Evolutionary conservation across 2,329 filamentous ascomycete species (phyloP).

Genomic region (Exophiala calicioides): DNA sequence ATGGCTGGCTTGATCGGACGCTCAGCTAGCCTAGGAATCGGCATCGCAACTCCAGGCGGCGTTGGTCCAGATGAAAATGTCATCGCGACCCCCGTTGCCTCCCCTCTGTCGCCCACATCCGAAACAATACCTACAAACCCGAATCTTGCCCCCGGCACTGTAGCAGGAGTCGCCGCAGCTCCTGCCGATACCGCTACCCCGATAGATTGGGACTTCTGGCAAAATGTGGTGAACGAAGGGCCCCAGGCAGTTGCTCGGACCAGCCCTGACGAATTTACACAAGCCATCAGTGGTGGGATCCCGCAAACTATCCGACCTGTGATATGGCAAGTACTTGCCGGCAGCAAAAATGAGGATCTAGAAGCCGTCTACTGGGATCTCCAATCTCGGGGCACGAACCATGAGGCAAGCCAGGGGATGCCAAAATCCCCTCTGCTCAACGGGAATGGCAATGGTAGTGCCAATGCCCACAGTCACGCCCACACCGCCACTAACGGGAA

Average conservation of each 20-base stretch:
- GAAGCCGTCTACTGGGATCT: conserved; percentile 86
- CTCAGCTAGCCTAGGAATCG: conserved; percentile 45
- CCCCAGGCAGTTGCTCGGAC: conserved; percentile 83
- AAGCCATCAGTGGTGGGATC: conserved; percentile 88
- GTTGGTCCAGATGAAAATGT: conserved; percentile 50
- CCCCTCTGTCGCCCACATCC: conserved; percentile 39
- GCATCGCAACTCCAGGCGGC: conserved; percentile 50
- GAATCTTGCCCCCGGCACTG: conserved; percentile 79
- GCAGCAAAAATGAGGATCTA: conserved; percentile 89
- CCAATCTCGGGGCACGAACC: conserved; percentile 75
- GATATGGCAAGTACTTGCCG: conserved; percentile 95
- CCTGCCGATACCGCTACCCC: conserved; percentile 64
- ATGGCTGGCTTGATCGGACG: conserved; percentile 45
- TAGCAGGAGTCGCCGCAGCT: conserved; percentile 73
- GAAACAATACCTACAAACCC: conserved; percentile 67
- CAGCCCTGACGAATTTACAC: conserved; percentile 85
- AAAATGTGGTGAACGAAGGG: conserved; percentile 91
- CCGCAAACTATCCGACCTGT: conserved; percentile 95
- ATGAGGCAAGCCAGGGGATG: conserved; percentile 60
- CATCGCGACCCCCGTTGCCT: conserved; percentile 35
- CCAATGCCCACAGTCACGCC: too few relatives aligned
- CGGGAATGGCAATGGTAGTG: conserved; percentile 49
- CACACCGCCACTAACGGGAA: too few relatives aligned
- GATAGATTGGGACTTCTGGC: conserved; percentile 99
- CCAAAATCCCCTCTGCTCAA: conserved; percentile 37